These are phyloP conservation scores for Brassica napus DNA, from an alignment of 345 rosid genomes.

Conservation along the genomic window DNA sequence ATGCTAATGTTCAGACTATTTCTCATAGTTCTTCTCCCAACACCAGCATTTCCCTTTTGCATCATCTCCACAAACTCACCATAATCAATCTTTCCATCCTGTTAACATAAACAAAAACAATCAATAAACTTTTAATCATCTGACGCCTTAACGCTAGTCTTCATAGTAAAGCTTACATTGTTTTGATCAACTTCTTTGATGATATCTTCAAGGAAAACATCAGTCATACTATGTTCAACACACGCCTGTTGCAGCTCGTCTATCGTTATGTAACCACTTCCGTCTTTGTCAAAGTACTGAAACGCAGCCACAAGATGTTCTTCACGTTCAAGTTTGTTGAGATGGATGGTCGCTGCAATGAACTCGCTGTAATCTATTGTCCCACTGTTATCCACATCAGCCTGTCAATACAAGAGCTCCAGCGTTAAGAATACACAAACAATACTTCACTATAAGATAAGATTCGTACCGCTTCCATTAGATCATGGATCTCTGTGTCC, in stretches of 20 bases:
- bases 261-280: constrained; percentile 91
- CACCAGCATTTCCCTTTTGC: constrained; percentile 92
- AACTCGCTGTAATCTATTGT: constrained; percentile 97
- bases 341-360: constrained; percentile 97
- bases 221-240: constrained; percentile 86
- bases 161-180: constrained; percentile 56
- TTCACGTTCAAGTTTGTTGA: constrained; percentile 91
- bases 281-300: constrained; percentile 90
- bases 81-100: constrained; percentile 98
- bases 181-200: constrained; percentile 97
- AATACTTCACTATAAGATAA: background rate
- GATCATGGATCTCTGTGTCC: constrained; percentile 91
- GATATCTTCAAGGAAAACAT: constrained; percentile 87
- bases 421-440: background rate
- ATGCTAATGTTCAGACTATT: constrained; percentile 95
- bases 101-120: background rate
- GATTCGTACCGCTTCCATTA: constrained; percentile 85
- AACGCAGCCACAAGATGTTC: constrained; percentile 98
- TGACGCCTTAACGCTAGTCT: background rate
- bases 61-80: constrained; percentile 98
- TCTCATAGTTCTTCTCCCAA: constrained; percentile 97
- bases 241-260: constrained; percentile 99
- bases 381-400: constrained; percentile 98
- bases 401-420: constrained; percentile 49
- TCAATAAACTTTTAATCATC: background rate